A percentile compares a stretch with the other conserved stretches of the same genome.
These are phyloP conservation scores for Zea mays DNA, from an alignment of 176 grass and related monocot genomes.

Conservation along the genomic window Zm-B73-REFERENCE-NAM-5.0 NC_050105.1:12587001-12587500, in stretches of 20 bases:
- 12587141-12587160: background rate
- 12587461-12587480: too few species aligned
- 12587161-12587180: background rate
- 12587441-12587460: too few species aligned
- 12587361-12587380: background rate
- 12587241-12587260: background rate
- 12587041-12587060: too few species aligned
- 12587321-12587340: background rate
- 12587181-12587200: background rate
- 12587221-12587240: background rate
- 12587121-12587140: too few species aligned
- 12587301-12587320: background rate
- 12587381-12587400: too few species aligned
- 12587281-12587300: background rate
- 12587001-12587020: background rate
- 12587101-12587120: background rate
- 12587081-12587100: background rate
- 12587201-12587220: too few species aligned
- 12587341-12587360: background rate
- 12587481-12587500: too few species aligned
- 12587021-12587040: background rate
- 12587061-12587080: background rate
- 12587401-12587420: too few species aligned
- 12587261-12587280: background rate
- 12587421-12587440: too few species aligned